These are phyloP conservation scores for Hebeloma cylindrosporum DNA, from an alignment of 768 basidiomycete genomes.

Conservation along the genomic window DNA sequence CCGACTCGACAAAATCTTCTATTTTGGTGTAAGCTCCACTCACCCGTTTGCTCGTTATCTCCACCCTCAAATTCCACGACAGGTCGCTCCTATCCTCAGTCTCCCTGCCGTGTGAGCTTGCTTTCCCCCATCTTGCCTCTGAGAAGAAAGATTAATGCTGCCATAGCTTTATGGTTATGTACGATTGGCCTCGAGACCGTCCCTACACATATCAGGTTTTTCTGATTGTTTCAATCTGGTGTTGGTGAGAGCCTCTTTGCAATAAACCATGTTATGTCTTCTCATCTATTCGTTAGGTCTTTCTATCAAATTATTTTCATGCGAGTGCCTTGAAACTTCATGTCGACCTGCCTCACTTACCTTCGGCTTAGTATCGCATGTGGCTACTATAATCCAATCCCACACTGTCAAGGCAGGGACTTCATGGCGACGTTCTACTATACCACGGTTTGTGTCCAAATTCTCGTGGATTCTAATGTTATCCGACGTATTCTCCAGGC, in stretches of 20 bases:
- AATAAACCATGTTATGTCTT: constrained; percentile 12
- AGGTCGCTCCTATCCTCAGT: constrained; percentile 60
- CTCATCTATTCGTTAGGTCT: constrained; percentile 37
- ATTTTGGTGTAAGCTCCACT: constrained; percentile 47
- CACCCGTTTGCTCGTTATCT: constrained; percentile 1
- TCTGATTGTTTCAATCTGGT: constrained; percentile 59
- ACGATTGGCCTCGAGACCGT: constrained; percentile 69
- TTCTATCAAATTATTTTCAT: constrained; percentile 60
- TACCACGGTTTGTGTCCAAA: constrained; percentile 35
- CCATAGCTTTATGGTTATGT: constrained; percentile 56
- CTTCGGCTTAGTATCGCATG: constrained; percentile 35
- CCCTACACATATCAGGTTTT: constrained; percentile 60
- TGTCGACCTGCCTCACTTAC: background rate
- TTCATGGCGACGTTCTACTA: constrained; percentile 51
- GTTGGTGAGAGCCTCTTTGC: constrained; percentile 44
- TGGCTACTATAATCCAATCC: constrained; percentile 35
- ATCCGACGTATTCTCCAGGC: constrained; percentile 31
- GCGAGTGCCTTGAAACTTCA: constrained; percentile 39
- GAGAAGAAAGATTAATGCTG: background rate
- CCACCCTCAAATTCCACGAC: background rate
- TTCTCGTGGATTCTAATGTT: constrained; percentile 4
- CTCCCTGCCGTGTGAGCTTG: constrained; percentile 54
- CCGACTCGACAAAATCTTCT: constrained; percentile 58
- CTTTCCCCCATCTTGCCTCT: background rate
- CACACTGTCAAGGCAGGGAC: constrained; percentile 40